phyloP scores from a whole-genome alignment of 2,329 filamentous ascomycete genomes.

The Penicillium sp. region DNA sequence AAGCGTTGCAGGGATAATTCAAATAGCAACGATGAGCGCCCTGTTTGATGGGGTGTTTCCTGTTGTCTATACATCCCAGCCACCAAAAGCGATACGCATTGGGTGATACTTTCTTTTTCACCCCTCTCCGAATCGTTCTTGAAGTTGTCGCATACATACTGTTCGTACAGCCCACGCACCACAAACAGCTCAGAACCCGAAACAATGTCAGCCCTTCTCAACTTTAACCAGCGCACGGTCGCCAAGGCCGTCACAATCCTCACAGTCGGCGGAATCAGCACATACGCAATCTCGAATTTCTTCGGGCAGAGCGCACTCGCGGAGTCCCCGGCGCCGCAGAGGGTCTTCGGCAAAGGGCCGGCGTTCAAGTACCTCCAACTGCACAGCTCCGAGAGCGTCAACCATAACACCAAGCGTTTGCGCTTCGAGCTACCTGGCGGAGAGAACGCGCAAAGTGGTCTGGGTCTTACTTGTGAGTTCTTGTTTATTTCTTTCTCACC shows the following conservation, averaged over 20 bases:
- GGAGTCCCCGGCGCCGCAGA: neutral
- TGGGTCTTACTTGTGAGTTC: constrained; percentile 19
- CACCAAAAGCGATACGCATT: neutral
- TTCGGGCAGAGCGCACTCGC: neutral
- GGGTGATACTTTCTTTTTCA: neutral
- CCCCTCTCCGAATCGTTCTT: neutral
- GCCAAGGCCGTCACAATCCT: constrained; percentile 7
- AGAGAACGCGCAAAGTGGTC: constrained; percentile 11
- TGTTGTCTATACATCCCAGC: neutral
- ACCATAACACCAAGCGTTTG: constrained; percentile 22
- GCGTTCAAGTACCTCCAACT: constrained; percentile 13
- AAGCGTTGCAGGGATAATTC: neutral
- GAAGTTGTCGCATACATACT: neutral
- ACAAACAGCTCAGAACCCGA: neutral
- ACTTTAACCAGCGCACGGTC: neutral
- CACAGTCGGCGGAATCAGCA: constrained; percentile 5
- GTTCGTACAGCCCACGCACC: neutral
- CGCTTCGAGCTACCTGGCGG: constrained; percentile 16
- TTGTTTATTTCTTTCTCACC: neutral
- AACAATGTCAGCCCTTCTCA: neutral
- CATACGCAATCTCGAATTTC: neutral
- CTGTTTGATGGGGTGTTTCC: too few relatives aligned
- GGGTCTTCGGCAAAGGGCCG: constrained; percentile 7
- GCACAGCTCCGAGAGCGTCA: constrained; percentile 15
- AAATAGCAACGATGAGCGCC: neutral